Base-by-base conservation (phyloP, 352 stramenopile genomes). In the Thalassiosira delicatula region DNA sequence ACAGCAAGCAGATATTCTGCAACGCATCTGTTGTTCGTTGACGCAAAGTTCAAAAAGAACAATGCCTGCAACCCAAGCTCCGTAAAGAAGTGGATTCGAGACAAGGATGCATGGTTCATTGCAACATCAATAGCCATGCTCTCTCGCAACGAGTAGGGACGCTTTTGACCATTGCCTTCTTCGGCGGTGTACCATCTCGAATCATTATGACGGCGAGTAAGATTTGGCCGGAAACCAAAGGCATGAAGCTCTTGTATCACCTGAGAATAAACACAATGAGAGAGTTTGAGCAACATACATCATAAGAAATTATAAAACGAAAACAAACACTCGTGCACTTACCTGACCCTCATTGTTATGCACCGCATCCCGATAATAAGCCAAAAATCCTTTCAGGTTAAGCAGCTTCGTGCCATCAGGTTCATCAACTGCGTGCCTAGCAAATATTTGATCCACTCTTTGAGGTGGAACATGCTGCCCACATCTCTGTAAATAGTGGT, bases 221-320 rank as follows among this genome's bases (percentile, higher is more conserved):
- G 79, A 86, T 95, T 85, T 27, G 89, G 86, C 51, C 92, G 73
- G 67, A 92, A 95, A 30, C 92, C 92, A 87, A 93, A 92, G 23
- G 69, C 51, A 59, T 93, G 74, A 42, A 95, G 72, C 79, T 95
- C 91, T 32, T 73, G 46, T 25, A 74, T 53, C 51, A 92, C 79
- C 81, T 91, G 37, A 35, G n/a, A 69, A 66, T 54, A 33, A 35
- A 42, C 5, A 79, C 19, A 23, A 63, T 49, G 14, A 71, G 7
- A 67, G 29, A 57, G 21, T 44, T 63, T 51, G 11, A 51, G 42
- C 19, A 51, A 51, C 11, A 51, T 51, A 19, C 19, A 51, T 19
- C 11, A 51, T 51, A 51, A 19, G 49, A 17, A 57, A 57, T 57
- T 4, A 7, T 7, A 7, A 57, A 57, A 57, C 17, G 33, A 71